Percentiles rank a stretch among this genome's conserved stretches.
These are phyloP conservation scores for Sphaceloma murrayae DNA, from an alignment of 2,329 filamentous ascomycete genomes.

Conservation along the genomic window DNA sequence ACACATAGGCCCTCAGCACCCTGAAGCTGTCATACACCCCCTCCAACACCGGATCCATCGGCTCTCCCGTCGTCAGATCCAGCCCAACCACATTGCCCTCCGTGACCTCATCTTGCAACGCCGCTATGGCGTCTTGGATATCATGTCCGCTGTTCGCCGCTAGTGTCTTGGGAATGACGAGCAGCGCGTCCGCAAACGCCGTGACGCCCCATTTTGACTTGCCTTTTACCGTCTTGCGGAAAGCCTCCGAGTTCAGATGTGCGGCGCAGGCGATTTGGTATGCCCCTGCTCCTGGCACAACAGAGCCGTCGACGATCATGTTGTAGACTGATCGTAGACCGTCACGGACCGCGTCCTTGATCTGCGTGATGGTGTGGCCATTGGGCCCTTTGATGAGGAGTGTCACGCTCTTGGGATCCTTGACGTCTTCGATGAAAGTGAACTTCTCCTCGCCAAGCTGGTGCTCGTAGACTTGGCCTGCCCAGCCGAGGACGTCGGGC, in stretches of 20 bases:
- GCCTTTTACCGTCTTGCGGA: constrained; percentile 86
- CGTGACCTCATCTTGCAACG: constrained; percentile 72
- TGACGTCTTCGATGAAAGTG: constrained; percentile 97
- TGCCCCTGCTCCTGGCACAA: constrained; percentile 86
- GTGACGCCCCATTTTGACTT: constrained; percentile 95
- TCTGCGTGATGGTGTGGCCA: constrained; percentile 89
- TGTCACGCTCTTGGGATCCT: constrained; percentile 96
- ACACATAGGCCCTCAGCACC: constrained; percentile 84
- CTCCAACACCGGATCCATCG: constrained; percentile 88
- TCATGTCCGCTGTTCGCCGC: constrained; percentile 94
- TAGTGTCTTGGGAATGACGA: constrained; percentile 94
- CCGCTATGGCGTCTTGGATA: constrained; percentile 85
- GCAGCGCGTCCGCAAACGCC: constrained; percentile 87
- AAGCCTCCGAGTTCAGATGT: constrained; percentile 77
- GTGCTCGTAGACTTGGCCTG: constrained; percentile 93
- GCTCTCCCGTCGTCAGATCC: constrained; percentile 74
- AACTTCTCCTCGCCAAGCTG: constrained; percentile 97
- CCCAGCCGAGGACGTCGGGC: constrained; percentile 86
- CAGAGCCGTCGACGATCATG: constrained; percentile 96
- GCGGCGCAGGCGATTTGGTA: constrained; percentile 91
- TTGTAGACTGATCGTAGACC: constrained; percentile 96
- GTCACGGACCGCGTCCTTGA: constrained; percentile 92
- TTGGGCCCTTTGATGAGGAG: constrained; percentile 97
- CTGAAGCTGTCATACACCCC: constrained; percentile 96
- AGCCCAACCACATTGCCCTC: constrained; percentile 82